Base-by-base conservation (phyloP, 2,329 filamentous ascomycete genomes). In the Fusarium globosum region DNA sequence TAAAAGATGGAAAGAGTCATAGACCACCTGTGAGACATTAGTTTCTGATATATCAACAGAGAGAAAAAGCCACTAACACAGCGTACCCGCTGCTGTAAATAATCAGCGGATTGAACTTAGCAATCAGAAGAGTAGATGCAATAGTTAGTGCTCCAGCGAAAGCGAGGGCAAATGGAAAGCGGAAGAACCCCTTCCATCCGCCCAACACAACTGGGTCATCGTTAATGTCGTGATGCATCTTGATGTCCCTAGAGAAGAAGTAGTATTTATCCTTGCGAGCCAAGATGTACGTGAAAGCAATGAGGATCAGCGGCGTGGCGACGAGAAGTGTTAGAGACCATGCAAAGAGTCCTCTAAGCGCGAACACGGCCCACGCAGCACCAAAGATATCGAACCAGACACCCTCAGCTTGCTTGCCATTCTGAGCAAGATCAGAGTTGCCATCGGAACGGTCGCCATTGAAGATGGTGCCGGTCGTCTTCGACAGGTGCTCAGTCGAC, bases 361-460 rank as follows among this genome's bases (percentile, higher is more conserved):
- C 88, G 79, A 98, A 93, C 5, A 97, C 87, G 21, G 92, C 93
- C 81, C 98, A 95, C 4, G 87, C 87, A 62, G 87, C 88, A 48
- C 96, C 96, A 73, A 97, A 96, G 13, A 98, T 83, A 79, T 98
- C 96, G 79, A 98, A 98, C 94, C 95, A 99, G 20, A 98, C 94
- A 36, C 91, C 94, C 68, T 89, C 86, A 21, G 88, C 90, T 10
- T 91, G 90, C 41, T 84, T 86, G 15, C 93, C 93, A 69, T 91
- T 93, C 71, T 89, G 86, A 4, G 92, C 88, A 76, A 91, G 91
- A 61, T 88, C 89, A 57, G 86, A 85, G 63, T 88, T 85, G 12
- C 86, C 84, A 60, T 90, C 89, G 15, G 85, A 82, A 43, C 88
- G 82, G 21, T 85, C 82, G 10, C 91, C 89, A 57, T 89, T 88